phyloP scores from a whole-genome alignment of 1,139 yeast species.

The Taphrina wiesneri region DNA sequence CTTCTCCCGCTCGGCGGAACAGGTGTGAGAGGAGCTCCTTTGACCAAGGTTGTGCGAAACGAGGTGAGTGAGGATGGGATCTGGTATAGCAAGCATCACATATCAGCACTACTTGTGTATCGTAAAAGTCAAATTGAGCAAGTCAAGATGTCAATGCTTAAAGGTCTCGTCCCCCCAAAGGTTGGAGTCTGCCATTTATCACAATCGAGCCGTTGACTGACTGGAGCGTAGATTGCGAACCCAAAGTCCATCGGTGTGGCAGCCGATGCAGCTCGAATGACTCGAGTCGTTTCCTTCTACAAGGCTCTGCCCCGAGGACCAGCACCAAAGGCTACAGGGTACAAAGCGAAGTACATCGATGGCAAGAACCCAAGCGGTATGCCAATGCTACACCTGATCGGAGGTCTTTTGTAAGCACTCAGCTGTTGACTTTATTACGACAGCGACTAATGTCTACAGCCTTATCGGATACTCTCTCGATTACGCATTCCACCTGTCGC shows the following conservation, averaged over 20 bases:
- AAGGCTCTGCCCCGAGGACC: constrained; percentile 94
- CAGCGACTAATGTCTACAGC: background rate
- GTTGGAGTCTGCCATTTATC: background rate
- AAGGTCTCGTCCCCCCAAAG: constrained; percentile 33
- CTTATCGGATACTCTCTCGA: constrained; percentile 31
- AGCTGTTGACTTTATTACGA: background rate
- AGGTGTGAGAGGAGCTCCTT: background rate
- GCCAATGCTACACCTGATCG: constrained; percentile 52
- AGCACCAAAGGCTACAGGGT: constrained; percentile 57
- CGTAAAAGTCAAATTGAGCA: background rate
- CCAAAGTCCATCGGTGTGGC: constrained; percentile 82
- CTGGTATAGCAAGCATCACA: background rate
- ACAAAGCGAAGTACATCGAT: constrained; percentile 69
- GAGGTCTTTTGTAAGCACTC: constrained; percentile 23
- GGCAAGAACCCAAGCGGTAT: constrained; percentile 69
- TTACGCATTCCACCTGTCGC: constrained; percentile 33
- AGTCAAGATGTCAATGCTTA: constrained; percentile 27
- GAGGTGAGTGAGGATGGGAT: background rate
- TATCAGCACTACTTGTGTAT: background rate
- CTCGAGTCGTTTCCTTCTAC: constrained; percentile 92
- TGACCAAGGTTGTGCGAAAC: background rate
- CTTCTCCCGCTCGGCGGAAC: background rate
- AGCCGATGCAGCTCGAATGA: constrained; percentile 96
- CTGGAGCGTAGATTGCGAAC: constrained; percentile 15
- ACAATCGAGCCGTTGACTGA: background rate